Percentiles rank a stretch among this genome's conserved stretches.
These are phyloP conservation scores for Aspergillus pseudoviridinutans DNA, from an alignment of 2,329 filamentous ascomycete genomes.

Conservation along the genomic window DNA sequence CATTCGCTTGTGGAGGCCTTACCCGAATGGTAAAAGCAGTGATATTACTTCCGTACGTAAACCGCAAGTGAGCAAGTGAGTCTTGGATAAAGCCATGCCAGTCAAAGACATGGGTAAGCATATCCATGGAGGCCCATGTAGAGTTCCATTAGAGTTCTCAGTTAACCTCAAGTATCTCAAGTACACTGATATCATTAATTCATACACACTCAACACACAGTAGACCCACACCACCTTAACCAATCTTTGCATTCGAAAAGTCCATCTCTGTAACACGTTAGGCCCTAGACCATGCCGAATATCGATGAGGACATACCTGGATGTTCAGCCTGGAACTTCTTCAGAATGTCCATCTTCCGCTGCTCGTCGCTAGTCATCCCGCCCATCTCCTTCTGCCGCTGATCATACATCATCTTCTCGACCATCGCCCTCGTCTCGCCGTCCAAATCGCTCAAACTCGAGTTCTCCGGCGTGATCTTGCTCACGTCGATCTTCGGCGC, in stretches of 20 bases:
- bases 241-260: constrained; percentile 62
- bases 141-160: not conserved
- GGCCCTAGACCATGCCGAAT: constrained; percentile 7
- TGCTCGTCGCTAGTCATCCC: constrained; percentile 88
- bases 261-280: constrained; percentile 54
- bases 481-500: constrained; percentile 91
- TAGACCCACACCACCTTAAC: constrained; percentile 24
- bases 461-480: constrained; percentile 92
- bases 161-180: not conserved
- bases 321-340: constrained; percentile 83
- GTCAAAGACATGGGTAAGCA: not conserved
- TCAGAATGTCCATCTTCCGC: constrained; percentile 88
- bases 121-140: not conserved
- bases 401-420: constrained; percentile 99
- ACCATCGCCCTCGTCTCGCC: constrained; percentile 96
- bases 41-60: no score
- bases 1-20: constrained; percentile 9
- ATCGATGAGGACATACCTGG: constrained; percentile 38
- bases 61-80: not conserved
- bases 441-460: constrained; percentile 86
- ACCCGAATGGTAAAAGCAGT: not conserved
- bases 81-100: not conserved
- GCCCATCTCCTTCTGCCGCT: constrained; percentile 91
- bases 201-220: constrained; percentile 16
- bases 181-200: constrained; percentile 13